These are phyloP conservation scores for Aspergillaceae sp. DNA, from an alignment of 2,329 filamentous ascomycete species.

Conservation along the genomic window DNA sequence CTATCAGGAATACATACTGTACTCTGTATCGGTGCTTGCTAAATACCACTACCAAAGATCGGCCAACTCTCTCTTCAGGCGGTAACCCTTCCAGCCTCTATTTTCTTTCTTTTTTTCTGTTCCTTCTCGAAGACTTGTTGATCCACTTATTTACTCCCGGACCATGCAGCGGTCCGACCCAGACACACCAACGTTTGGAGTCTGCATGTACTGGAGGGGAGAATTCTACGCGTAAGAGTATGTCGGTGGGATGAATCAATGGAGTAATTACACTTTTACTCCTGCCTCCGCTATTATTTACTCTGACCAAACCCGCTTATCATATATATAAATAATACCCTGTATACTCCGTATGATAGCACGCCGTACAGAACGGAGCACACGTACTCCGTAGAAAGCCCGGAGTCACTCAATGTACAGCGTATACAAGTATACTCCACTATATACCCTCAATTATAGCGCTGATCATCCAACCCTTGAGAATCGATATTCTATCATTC, in stretches of 20 bases:
- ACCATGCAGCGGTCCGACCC: conserved; percentile 32
- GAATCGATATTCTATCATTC: too few species aligned
- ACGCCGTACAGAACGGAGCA: too few species aligned
- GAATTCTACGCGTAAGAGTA: neutral
- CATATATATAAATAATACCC: too few species aligned
- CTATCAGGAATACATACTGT: too few species aligned
- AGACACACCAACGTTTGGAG: conserved; percentile 15
- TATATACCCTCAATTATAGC: too few species aligned
- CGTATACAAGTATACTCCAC: too few species aligned
- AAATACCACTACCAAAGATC: conserved; percentile 1
- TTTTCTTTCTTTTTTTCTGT: conserved; percentile 3
- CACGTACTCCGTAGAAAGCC: too few species aligned
- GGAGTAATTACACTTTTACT: neutral
- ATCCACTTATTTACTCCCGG: conserved; percentile 26
- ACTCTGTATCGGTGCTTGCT: too few species aligned
- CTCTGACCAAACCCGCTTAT: too few species aligned
- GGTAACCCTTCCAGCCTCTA: conserved; percentile 13
- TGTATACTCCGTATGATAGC: too few species aligned
- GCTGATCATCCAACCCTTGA: too few species aligned
- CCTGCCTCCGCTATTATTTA: neutral
- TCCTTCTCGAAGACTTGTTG: conserved; percentile 6
- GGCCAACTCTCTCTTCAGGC: conserved; percentile 7
- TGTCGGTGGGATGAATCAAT: neutral
- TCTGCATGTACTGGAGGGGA: neutral
- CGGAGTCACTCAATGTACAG: too few species aligned